Evolutionary conservation across 192 early-diverging fungal genomes (phyloP).

Genomic region (Coemansia sp.): DNA sequence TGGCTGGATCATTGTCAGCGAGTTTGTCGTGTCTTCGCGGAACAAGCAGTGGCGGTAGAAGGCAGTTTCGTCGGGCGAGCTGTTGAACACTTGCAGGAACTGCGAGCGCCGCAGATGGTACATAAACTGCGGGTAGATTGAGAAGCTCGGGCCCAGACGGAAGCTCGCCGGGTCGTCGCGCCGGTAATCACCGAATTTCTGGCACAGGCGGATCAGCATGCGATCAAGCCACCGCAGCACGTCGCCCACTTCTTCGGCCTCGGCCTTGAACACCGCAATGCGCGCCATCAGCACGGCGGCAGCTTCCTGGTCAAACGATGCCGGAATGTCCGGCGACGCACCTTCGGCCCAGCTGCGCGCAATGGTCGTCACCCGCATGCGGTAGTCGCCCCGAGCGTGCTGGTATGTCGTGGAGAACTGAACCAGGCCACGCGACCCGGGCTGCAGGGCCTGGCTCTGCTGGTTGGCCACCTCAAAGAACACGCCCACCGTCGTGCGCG

Average conservation of each 20-base stretch:
- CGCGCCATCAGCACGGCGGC: slow-evolving; percentile 96
- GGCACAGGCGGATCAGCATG: slow-evolving; percentile 98
- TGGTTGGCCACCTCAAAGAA: slow-evolving; percentile 98
- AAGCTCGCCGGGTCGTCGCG: slow-evolving; percentile 95
- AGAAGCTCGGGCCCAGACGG: slow-evolving; percentile 88
- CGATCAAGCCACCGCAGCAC: slow-evolving; percentile 97
- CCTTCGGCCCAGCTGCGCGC: slow-evolving; percentile 86
- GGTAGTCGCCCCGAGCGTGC: slow-evolving; percentile 85
- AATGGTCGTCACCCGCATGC: slow-evolving; percentile 93
- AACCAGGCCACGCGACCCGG: slow-evolving; percentile 82
- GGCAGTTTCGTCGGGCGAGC: slow-evolving; percentile 97
- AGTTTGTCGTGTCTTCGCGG: slow-evolving; percentile 94
- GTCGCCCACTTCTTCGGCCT: slow-evolving; percentile 95
- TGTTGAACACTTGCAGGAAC: slow-evolving; percentile 99
- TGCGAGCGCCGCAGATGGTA: slow-evolving; percentile 95
- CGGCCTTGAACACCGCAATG: slow-evolving; percentile 95
- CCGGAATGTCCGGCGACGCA: slow-evolving; percentile 77
- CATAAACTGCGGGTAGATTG: slow-evolving; percentile 99
- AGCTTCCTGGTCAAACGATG: slow-evolving; percentile 97
- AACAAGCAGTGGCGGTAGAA: slow-evolving; percentile 84
- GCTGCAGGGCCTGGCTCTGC: slow-evolving; percentile 75
- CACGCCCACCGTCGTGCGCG: slow-evolving; percentile 80
- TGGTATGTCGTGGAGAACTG: slow-evolving; percentile 97
- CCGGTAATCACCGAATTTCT: slow-evolving; percentile 93
- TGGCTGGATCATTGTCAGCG: slow-evolving; percentile 99